Evolutionary conservation across 2,329 filamentous ascomycete species (phyloP), one percentile per base, ranked within the genome.

Genomic region (Botrytis sinoallii): DNA sequence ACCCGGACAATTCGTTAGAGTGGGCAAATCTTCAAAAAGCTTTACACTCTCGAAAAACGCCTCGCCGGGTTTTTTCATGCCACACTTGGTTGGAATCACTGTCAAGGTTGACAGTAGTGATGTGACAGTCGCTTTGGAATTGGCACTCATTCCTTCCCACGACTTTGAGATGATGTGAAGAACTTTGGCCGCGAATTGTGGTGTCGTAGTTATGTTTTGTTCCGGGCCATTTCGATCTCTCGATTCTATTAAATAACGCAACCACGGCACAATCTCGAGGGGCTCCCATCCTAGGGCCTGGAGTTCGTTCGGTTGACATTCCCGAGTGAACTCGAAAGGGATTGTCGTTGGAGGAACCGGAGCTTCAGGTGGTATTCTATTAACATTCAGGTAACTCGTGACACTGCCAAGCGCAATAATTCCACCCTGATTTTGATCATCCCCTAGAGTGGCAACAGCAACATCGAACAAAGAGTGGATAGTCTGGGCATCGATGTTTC

Each of bases 41-140:
- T 94, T 96, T 55, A 99, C 96, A n/a, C 90, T 92, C 2, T 93
- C 90, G 80, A 99, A 98, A 82, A 98, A 99, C 0, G 96, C 91
- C 77, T 98, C 94, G 4, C 85, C 84, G 7, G 96, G 96, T 77
- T 89, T 92, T 78, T 86, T 92, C 95, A 99, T 97, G 12, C 96
- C 96, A 77, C 91, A 83, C 81, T 94, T 98, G 0, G 96, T 98
- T 0, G 96, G 96, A 80, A 99, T 93, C 42, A 97, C 88, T 0
- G 93, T 88, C 68, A 92, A 86, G 3, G 87, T 84, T 71, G 90
- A 88, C 4, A 98, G 84, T 7, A 94, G 83, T 25, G 88, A 85
- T 12, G 88, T 84, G 6, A 97, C 86, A 0, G 88, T 88, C 29
- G 87, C 85, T 81, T 92, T 96, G 3, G 91, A 90, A 4, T 84